These are phyloP conservation scores for Phytophthora ohioensis DNA, from an alignment of 352 stramenopile genomes.

Conservation along the genomic window DNA sequence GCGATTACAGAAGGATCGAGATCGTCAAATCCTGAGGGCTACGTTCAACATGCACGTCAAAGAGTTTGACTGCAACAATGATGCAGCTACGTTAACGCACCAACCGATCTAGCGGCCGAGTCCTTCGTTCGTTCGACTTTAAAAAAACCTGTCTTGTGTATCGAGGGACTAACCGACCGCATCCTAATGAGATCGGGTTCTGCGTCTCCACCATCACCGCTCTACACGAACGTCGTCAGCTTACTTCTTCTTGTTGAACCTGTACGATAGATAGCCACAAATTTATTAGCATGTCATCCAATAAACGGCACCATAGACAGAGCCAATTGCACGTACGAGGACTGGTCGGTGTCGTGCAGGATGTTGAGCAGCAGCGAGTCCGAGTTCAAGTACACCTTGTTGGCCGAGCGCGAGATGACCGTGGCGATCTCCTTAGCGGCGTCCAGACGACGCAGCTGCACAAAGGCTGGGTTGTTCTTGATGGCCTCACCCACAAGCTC, in stretches of 20 bases:
- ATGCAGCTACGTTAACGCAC: slow-evolving; percentile 1
- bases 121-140: slow-evolving; percentile 26
- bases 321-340: slow-evolving; percentile 48
- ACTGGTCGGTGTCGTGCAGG: slow-evolving; percentile 72
- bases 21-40: background rate
- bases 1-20: slow-evolving; percentile 5
- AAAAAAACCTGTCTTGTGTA: slow-evolving; percentile 16
- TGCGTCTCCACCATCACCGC: background rate
- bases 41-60: too few species aligned
- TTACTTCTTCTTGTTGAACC: slow-evolving; percentile 60
- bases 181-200: slow-evolving; percentile 20
- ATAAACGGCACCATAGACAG: background rate
- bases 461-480: slow-evolving; percentile 99
- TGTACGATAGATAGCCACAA: slow-evolving; percentile 9
- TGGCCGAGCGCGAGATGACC: slow-evolving; percentile 95
- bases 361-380: slow-evolving; percentile 98
- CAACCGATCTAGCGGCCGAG: slow-evolving; percentile 4
- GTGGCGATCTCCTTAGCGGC: slow-evolving; percentile 98
- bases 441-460: slow-evolving; percentile 99
- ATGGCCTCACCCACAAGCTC: slow-evolving; percentile 98
- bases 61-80: background rate
- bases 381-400: slow-evolving; percentile 98
- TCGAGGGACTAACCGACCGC: slow-evolving; percentile 19
- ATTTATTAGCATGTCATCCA: background rate
- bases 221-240: slow-evolving; percentile 1